Conservation (phyloP, 1,139 yeast species). For the Sugiyamaella paludigena region DNA sequence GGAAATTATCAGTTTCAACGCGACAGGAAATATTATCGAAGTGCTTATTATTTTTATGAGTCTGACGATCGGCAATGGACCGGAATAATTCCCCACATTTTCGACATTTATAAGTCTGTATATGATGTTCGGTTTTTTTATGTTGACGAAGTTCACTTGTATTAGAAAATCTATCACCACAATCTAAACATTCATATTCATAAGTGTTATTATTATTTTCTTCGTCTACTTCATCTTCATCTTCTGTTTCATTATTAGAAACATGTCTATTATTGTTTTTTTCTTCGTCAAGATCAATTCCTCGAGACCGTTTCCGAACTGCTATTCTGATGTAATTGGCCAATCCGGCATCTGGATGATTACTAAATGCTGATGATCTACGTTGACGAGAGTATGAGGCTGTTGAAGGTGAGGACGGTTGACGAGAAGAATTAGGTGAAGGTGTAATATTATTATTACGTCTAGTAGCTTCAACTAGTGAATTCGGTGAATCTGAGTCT, state of each 20-base stretch:
- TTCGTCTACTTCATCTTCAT: neutral
- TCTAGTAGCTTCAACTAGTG: too few species aligned
- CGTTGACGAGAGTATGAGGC: neutral
- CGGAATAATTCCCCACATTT: conserved; percentile 32
- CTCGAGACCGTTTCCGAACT: conserved; percentile 2
- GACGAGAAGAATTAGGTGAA: too few species aligned
- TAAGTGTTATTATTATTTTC: neutral
- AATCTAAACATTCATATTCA: conserved; percentile 24
- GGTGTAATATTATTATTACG: too few species aligned
- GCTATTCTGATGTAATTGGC: conserved; percentile 8
- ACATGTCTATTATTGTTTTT: neutral
- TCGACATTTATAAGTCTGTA: conserved; percentile 30
- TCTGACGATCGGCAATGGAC: conserved; percentile 32
- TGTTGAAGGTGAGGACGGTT: neutral
- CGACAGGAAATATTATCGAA: conserved; percentile 26
- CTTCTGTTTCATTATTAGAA: neutral
- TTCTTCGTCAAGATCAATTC: neutral
- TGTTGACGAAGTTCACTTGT: conserved; percentile 30
- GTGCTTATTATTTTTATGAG: conserved; percentile 34
- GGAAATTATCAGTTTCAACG: conserved; percentile 25
- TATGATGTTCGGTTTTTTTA: conserved; percentile 26
- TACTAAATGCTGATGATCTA: neutral
- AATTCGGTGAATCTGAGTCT: too few species aligned
- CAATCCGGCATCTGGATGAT: conserved; percentile 3
- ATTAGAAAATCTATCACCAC: conserved; percentile 23